Evolutionary conservation across 331 rosid genomes (phyloP).

Genomic region (Prunus yedoensis): DNA sequence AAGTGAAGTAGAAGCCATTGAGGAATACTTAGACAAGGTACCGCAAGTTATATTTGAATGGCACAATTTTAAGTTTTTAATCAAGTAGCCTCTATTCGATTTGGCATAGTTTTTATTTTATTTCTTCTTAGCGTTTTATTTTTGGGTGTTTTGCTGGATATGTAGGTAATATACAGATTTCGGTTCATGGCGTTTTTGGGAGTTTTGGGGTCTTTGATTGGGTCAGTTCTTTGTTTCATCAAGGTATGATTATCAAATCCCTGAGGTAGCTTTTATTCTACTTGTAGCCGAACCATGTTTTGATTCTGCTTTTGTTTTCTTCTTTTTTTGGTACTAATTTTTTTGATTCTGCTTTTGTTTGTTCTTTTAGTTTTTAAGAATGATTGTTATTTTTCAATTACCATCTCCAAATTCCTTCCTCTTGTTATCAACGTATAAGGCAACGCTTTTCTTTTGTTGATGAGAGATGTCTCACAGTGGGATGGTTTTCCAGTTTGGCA

Average conservation of each 20-base stretch:
- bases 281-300: neutral
- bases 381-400: neutral
- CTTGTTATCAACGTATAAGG: neutral
- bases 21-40: slow-evolving; percentile 68
- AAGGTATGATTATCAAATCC: slow-evolving; percentile 50
- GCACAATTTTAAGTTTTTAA: neutral
- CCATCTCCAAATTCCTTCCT: neutral
- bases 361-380: neutral
- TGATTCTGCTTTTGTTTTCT: neutral
- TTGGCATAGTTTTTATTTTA: neutral
- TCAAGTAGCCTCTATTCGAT: neutral
- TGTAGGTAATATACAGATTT: slow-evolving; percentile 66
- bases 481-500: neutral
- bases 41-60: too few relatives aligned
- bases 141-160: slow-evolving; percentile 9
- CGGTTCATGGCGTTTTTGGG: slow-evolving; percentile 73
- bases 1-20: slow-evolving; percentile 32
- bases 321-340: too few relatives aligned
- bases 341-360: too few relatives aligned
- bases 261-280: neutral
- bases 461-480: neutral
- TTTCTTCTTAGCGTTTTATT: neutral
- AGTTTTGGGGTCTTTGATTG: slow-evolving; percentile 79
- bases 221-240: slow-evolving; percentile 73
- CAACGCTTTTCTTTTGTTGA: neutral